Conservation (phyloP, 768 basidiomycete genomes). For the Cyclocybe cylindracea region DNA sequence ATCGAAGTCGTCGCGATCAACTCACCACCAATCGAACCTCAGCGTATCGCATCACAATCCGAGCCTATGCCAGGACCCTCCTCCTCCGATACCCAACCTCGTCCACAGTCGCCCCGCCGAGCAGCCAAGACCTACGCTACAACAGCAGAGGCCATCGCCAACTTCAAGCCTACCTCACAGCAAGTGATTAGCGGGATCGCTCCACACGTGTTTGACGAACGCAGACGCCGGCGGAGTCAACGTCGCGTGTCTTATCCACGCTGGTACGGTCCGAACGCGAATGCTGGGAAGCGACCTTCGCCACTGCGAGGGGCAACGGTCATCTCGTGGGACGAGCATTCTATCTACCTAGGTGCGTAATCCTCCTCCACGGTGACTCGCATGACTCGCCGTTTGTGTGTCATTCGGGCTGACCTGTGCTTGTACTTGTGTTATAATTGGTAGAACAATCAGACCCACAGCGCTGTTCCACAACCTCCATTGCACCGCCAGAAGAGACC, state of each 20-base stretch:
- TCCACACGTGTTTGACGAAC: conserved; percentile 47
- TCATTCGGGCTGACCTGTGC: neutral
- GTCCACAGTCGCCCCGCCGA: conserved; percentile 1
- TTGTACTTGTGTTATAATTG: neutral
- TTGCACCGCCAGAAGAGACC: too few species aligned
- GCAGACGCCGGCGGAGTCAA: conserved; percentile 27
- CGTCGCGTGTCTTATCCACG: conserved; percentile 21
- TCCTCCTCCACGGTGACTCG: neutral
- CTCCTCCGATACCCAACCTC: neutral
- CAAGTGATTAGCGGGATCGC: conserved; percentile 46
- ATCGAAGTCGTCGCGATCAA: neutral
- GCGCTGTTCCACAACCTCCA: too few species aligned
- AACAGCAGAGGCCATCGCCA: conserved; percentile 34
- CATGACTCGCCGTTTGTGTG: neutral
- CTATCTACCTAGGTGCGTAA: conserved; percentile 30
- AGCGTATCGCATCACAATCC: neutral
- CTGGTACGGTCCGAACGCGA: conserved; percentile 15
- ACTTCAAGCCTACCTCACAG: conserved; percentile 40
- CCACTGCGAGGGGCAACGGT: conserved; percentile 35
- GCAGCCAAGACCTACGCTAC: conserved; percentile 11
- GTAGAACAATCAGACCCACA: conserved; percentile 9
- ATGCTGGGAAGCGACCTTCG: conserved; percentile 23
- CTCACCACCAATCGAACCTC: neutral
- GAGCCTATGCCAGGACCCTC: neutral
- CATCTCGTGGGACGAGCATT: conserved; percentile 32